Evolutionary conservation across 2,329 filamentous ascomycete species (phyloP).

Genomic region (Hypoxylon sp.): DNA sequence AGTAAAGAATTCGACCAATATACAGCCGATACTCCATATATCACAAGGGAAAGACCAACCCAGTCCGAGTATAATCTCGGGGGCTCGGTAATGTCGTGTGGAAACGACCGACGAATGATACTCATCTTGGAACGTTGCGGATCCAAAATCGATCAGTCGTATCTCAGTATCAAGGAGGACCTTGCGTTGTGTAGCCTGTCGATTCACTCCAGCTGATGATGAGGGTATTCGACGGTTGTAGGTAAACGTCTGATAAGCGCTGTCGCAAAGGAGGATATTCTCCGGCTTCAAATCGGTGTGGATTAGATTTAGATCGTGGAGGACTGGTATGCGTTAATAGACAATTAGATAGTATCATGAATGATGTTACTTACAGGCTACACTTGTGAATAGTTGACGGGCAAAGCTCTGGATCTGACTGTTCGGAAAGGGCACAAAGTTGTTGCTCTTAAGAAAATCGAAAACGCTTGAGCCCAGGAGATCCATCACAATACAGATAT

Average conservation of each 20-base stretch:
- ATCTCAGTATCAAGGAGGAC: constrained; percentile 79
- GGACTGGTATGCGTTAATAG: constrained; percentile 69
- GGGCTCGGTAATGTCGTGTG: constrained; percentile 78
- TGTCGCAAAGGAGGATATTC: constrained; percentile 77
- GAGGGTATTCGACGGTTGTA: constrained; percentile 80
- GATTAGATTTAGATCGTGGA: constrained; percentile 97
- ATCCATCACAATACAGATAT: constrained; percentile 89
- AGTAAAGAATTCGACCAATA: constrained; percentile 80
- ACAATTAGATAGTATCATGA: neutral
- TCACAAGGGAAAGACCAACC: constrained; percentile 81
- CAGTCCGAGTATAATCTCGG: constrained; percentile 78
- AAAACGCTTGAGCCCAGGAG: constrained; percentile 95
- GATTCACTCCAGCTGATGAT: constrained; percentile 71
- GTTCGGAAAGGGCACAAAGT: constrained; percentile 96
- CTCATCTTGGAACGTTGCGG: constrained; percentile 80
- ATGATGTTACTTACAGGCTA: constrained; percentile 82
- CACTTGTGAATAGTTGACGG: constrained; percentile 95
- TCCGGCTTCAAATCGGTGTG: constrained; percentile 86
- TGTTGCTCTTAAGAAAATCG: constrained; percentile 96
- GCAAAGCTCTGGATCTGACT: constrained; percentile 99
- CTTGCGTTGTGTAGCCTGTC: constrained; percentile 74
- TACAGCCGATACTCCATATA: constrained; percentile 82
- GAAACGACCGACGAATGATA: constrained; percentile 81
- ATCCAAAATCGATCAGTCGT: constrained; percentile 79
- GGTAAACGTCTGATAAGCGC: constrained; percentile 77